Conservation (phyloP, 2,329 filamentous ascomycete genomes). For the Pyrenochaeta sp. region DNA sequence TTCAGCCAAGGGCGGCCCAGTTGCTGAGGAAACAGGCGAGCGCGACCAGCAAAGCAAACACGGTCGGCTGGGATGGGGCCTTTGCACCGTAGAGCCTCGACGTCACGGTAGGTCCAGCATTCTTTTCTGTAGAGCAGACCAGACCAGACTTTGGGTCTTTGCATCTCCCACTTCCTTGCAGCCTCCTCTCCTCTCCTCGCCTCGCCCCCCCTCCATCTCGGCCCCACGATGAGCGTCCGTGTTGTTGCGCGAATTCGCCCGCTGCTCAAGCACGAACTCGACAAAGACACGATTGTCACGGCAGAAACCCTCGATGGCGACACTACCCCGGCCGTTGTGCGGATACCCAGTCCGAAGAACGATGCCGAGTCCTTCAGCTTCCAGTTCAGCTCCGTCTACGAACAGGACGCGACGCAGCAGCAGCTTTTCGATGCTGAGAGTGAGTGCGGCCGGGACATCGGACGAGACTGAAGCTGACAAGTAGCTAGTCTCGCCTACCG, state of each 20-base stretch:
- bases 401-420: slow-evolving; percentile 80
- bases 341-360: slow-evolving; percentile 94
- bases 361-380: slow-evolving; percentile 91
- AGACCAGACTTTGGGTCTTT: slow-evolving; percentile 28
- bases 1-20: slow-evolving; percentile 18
- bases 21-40: slow-evolving; percentile 31
- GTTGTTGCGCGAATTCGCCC: slow-evolving; percentile 92
- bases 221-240: slow-evolving; percentile 66
- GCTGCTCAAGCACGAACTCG: slow-evolving; percentile 82
- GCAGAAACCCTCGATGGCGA: slow-evolving; percentile 56
- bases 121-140: slow-evolving; percentile 41
- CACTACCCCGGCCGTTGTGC: slow-evolving; percentile 68
- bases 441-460: slow-evolving; percentile 47
- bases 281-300: slow-evolving; percentile 86
- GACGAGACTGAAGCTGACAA: slow-evolving; percentile 23
- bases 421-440: slow-evolving; percentile 89
- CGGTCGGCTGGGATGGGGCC: slow-evolving; percentile 24
- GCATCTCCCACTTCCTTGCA: slow-evolving; percentile 15
- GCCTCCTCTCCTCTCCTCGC: too few species aligned
- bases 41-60: slow-evolving; percentile 32
- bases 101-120: slow-evolving; percentile 40
- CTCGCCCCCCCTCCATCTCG: slow-evolving; percentile 14
- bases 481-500: slow-evolving; percentile 77
- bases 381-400: slow-evolving; percentile 93
- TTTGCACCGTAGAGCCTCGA: slow-evolving; percentile 33